A percentile compares a stretch with the other conserved stretches of the same genome.
Conservation (phyloP, 2,329 filamentous ascomycete species). For the Trichoderma koningii region DNA sequence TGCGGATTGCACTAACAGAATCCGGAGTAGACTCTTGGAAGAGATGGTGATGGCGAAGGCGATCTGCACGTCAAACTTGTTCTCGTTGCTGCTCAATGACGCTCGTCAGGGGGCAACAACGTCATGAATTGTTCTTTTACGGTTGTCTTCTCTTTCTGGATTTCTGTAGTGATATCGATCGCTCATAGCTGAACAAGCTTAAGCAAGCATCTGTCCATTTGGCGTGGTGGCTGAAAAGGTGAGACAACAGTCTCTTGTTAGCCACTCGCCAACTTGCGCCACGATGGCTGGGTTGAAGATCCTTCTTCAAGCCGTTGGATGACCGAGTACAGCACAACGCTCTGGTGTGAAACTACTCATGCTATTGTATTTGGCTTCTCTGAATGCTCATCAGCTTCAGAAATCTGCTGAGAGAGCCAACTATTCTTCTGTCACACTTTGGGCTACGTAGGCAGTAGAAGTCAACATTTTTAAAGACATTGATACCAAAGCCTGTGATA, state of each 20-base stretch:
- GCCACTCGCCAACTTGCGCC: slow-evolving; percentile 7
- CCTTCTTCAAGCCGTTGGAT: background rate
- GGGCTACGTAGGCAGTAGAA: too few species aligned
- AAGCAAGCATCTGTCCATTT: background rate
- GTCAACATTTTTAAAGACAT: too few species aligned
- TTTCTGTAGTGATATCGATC: background rate
- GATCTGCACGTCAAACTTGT: background rate
- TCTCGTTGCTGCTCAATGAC: slow-evolving; percentile 3
- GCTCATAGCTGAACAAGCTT: background rate
- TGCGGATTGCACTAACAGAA: too few species aligned
- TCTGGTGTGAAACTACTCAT: background rate
- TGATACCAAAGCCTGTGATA: too few species aligned
- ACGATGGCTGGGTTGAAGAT: slow-evolving; percentile 1
- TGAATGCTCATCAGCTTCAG: too few species aligned
- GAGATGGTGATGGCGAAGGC: too few species aligned
- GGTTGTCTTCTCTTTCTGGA: background rate
- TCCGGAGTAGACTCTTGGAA: too few species aligned
- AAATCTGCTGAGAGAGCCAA: too few species aligned
- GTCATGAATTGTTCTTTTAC: background rate
- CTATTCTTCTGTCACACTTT: too few species aligned
- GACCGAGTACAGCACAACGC: background rate
- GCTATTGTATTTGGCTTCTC: too few species aligned
- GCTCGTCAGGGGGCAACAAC: slow-evolving; percentile 2
- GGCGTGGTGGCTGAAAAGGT: background rate
- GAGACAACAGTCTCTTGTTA: background rate